Base-by-base conservation (phyloP, 352 stramenopile species). In the Pythium guiyangense region DNA sequence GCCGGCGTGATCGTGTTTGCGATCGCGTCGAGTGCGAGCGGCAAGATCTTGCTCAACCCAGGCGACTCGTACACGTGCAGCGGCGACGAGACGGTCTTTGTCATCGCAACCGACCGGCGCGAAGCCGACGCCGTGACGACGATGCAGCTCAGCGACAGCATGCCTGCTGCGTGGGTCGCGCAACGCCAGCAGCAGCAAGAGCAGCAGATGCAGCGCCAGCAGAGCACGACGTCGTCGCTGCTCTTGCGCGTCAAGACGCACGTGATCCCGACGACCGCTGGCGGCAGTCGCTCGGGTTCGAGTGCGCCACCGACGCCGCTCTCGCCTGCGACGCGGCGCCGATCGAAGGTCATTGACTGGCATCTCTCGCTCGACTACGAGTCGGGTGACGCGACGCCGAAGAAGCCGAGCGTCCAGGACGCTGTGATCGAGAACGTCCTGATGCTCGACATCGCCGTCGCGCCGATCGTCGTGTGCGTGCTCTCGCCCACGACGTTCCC, bases 1-100 rank as follows among this genome's bases (percentile, higher is more conserved):
- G 69, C 73, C 12, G 79, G 81, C 1, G 84, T 94, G 27, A 86
- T 94, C 35, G 64, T 92, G 12, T 92, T 94, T 51, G 84, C 82
- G 26, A 69, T 94, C 40, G 57, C 69, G 31, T 73, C 72, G 0
- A 70, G 61, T 27, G 49, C 43, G 42, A 49, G 39, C 42, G 74
- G 61, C 0, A 80, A 75, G 57, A 85, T 92, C 48, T 44, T 92
- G 25, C 57, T 94, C n/a, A 94, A 94, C 35, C 84, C 84, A 0
- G 79, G 82, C 1, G 76, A 86, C 49, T 77, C 84, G 14, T 94
- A 92, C 60, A 77, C 63, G 0, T 94, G 84, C 47, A 58, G 73
- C 1, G 84, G 84, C 43, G 67, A 73, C 2, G 84, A 94, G 47
- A 78, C 70, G 1, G 82, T 74, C 17, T 91, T 92, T 57, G 82